Evolutionary conservation across 2,329 filamentous ascomycete genomes (phyloP).

Genomic region (Microsporum canis): DNA sequence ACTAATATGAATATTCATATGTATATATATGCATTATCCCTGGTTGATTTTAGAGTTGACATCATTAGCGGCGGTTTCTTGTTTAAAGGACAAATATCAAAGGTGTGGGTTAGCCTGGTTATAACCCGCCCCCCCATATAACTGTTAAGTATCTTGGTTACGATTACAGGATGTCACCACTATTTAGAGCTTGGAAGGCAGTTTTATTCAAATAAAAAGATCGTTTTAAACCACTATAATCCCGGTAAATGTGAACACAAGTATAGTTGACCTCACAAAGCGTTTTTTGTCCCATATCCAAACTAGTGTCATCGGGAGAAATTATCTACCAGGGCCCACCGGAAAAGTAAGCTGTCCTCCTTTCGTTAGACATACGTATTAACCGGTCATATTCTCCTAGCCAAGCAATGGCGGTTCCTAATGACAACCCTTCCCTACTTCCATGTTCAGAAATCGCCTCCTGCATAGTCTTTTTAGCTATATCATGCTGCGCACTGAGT

Average conservation of each 20-base stretch:
- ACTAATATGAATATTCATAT: neutral
- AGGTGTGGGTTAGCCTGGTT: no score
- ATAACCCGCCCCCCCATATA: no score
- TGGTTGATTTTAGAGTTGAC: neutral
- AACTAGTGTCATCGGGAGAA: no score
- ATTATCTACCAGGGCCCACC: neutral
- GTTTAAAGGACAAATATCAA: neutral
- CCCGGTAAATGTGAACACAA: no score
- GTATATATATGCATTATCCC: neutral
- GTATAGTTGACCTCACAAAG: no score
- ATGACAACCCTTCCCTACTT: no score
- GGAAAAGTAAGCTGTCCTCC: neutral
- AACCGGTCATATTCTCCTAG: neutral
- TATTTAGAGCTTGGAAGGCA: neutral
- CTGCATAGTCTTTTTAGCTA: neutral
- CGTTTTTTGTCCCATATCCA: no score
- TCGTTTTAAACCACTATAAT: no score
- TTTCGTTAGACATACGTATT: neutral
- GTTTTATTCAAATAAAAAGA: neutral
- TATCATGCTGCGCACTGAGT: neutral
- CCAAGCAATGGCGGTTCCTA: neutral
- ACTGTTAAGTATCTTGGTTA: neutral
- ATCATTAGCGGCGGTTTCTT: neutral
- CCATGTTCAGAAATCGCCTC: neutral
- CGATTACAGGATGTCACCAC: neutral